Evolutionary conservation across 129 eudicot species (phyloP), one percentile per base, ranked within the genome.

Genomic region (Sambucus nigra): DNA sequence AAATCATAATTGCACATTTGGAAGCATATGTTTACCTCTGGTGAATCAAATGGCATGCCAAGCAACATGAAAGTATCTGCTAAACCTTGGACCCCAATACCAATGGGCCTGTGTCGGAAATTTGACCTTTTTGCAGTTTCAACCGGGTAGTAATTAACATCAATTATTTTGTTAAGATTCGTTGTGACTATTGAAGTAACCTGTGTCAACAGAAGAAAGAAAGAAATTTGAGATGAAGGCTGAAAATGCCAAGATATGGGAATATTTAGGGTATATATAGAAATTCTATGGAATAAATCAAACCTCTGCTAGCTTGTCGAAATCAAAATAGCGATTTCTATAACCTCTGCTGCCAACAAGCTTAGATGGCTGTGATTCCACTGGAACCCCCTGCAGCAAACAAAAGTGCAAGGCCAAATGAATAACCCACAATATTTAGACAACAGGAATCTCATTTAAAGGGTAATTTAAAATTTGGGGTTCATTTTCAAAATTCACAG

Each of bases 41-140:
- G 95, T 13, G 97, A 89, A 55, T 89, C 97, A 74, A 89, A 89
- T 55, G 97, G 70, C 97, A 89, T 79, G 49, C 97, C 95, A 44
- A 89, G 97, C 69, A 89, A 62, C 15, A 89, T 89, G 69, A 89
- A 89, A 47, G 97, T 69, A 63, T 89, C 97, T 59, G 97, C 97
- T 45, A 89, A 94, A 59, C 97, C 97, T 53, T 89, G 97, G 18
- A 89, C 86, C 33, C 97, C 97, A 66, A 89, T 84, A 32, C 97
- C 97, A 46, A 89, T 89, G 12, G 97, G 97, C 62, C 97, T 70
- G 66, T 89, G 97, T 20, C 88, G 63, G 51, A 89, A 50, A 46
- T 89, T 89, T 52, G 97, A 89, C 61, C 81, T 65, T 79, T 53
- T 76, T 55, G 97, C 97, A 59, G 97, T 89, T 62, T 89, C 97